Evolutionary conservation across 768 basidiomycete species (phyloP).

Genomic region (Mycena crocata): DNA sequence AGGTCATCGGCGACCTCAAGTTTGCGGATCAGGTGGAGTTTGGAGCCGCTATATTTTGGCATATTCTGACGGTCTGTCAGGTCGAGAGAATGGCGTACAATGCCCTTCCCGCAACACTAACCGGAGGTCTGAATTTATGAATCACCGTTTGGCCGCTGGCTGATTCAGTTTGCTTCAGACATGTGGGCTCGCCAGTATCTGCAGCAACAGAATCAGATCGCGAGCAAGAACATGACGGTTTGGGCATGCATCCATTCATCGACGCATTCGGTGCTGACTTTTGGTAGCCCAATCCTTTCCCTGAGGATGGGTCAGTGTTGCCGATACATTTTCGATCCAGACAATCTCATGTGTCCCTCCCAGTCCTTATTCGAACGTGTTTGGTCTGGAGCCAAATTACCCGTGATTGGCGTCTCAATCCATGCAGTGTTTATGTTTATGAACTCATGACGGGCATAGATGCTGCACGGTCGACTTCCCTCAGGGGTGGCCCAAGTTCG

Average conservation of each 20-base stretch:
- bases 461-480: conserved; percentile 58
- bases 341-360: not conserved
- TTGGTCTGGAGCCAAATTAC: conserved; percentile 56
- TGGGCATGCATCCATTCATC: conserved; percentile 44
- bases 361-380: conserved; percentile 54
- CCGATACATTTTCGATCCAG: not conserved
- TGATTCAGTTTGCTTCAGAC: conserved; percentile 42
- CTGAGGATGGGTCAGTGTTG: conserved; percentile 56
- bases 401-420: conserved; percentile 42
- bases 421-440: not conserved
- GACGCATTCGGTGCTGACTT: not conserved
- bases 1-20: conserved; percentile 66
- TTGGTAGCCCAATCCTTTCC: conserved; percentile 60
- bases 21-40: conserved; percentile 58
- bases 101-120: conserved; percentile 52
- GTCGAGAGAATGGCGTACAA: conserved; percentile 56
- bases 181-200: conserved; percentile 72
- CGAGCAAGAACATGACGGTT: conserved; percentile 64
- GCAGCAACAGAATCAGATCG: conserved; percentile 70
- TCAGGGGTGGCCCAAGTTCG: conserved; percentile 58
- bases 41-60: not conserved
- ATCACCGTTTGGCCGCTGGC: not conserved
- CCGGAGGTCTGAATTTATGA: conserved; percentile 43
- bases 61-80: conserved; percentile 1
- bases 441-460: conserved; percentile 23